Conservation (phyloP, 2,329 filamentous ascomycete species). For the Dichotomopilus funicola region DNA sequence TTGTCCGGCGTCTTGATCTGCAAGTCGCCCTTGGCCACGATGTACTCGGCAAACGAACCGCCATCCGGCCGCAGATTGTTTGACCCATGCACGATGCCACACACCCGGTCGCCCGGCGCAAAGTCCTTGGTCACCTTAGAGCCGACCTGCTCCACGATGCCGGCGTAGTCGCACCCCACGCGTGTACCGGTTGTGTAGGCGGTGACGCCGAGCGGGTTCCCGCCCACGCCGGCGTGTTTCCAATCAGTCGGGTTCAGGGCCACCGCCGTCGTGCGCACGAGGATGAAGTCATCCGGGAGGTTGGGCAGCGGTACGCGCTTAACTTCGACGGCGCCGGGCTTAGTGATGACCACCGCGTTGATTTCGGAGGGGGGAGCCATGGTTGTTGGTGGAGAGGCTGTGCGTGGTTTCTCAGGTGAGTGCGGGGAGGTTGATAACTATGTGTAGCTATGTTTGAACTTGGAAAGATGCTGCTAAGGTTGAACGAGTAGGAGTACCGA, state of each 20-base stretch:
- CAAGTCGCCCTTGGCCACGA: constrained; percentile 34
- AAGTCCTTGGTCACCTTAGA: constrained; percentile 35
- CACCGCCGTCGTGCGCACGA: constrained; percentile 24
- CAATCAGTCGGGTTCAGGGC: constrained; percentile 29
- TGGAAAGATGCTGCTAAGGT: too few species aligned
- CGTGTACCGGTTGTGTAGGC: too few species aligned
- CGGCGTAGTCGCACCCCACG: constrained; percentile 42
- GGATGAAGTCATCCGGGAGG: constrained; percentile 25
- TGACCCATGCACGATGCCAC: constrained; percentile 36
- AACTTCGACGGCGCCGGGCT: constrained; percentile 19
- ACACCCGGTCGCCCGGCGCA: constrained; percentile 42
- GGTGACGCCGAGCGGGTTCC: not conserved
- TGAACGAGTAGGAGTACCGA: too few species aligned
- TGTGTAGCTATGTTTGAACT: not conserved
- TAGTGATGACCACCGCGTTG: constrained; percentile 22
- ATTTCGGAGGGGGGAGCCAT: constrained; percentile 19
- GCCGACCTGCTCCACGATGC: constrained; percentile 42
- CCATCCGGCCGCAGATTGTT: constrained; percentile 33
- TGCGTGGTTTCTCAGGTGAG: too few species aligned
- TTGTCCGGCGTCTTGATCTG: constrained; percentile 40
- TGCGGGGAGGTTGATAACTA: not conserved
- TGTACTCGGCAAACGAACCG: constrained; percentile 38
- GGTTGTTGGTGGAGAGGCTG: not conserved
- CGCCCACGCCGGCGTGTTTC: constrained; percentile 19
- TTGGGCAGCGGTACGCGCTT: constrained; percentile 20